phyloP scores from a whole-genome alignment of 148 eudicot genomes.

The Rhododendron henanense region DNA sequence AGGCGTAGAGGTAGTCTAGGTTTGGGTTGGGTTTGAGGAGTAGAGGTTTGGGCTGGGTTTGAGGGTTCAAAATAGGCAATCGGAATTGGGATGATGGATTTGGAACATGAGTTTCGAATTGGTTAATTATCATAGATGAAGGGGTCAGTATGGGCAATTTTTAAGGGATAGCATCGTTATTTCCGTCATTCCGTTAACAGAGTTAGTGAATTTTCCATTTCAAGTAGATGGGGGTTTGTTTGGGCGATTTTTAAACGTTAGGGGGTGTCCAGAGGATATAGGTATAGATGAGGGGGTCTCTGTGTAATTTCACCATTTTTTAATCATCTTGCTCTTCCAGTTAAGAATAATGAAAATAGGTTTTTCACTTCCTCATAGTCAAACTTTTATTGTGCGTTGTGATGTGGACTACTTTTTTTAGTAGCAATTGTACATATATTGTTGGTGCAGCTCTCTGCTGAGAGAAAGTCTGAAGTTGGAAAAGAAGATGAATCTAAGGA shows the following conservation, averaged over 20 bases:
- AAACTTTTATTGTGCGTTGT: neutral
- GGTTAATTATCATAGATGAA: neutral
- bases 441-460: conserved; percentile 67
- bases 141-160: neutral
- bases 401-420: neutral
- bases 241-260: too few relatives aligned
- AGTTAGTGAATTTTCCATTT: neutral
- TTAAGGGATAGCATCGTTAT: neutral
- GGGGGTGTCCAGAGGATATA: too few relatives aligned
- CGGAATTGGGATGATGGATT: neutral
- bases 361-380: neutral
- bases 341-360: neutral
- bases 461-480: conserved; percentile 46
- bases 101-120: too few relatives aligned
- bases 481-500: conserved; percentile 46
- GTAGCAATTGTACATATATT: neutral
- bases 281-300: too few relatives aligned
- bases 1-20: neutral
- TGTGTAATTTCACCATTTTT: neutral
- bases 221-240: too few relatives aligned
- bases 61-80: neutral
- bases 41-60: neutral
- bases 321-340: neutral
- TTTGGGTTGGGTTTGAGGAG: neutral
- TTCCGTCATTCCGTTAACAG: neutral